Conservation (phyloP, 2,329 filamentous ascomycete species). For the Plenodomus lindquistii region DNA sequence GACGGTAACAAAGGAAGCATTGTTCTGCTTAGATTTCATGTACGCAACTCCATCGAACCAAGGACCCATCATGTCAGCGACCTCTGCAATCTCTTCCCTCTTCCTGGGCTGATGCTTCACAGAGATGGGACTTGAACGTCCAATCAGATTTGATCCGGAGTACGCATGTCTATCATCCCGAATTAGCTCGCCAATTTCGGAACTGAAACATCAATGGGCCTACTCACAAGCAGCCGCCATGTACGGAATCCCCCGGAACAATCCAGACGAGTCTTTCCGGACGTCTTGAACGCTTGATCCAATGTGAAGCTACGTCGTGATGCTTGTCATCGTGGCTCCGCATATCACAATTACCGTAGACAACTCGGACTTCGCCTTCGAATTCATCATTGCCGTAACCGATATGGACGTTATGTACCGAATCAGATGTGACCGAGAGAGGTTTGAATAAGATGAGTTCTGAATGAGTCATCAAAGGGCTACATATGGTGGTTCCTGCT, state of each 20-base stretch:
- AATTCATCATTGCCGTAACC: conserved; percentile 46
- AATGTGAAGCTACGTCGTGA: conserved; percentile 49
- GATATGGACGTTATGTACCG: conserved; percentile 56
- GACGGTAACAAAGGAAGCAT: conserved; percentile 55
- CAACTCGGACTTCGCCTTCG: conserved; percentile 50
- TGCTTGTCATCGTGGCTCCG: conserved; percentile 42
- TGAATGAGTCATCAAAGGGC: conserved; percentile 22
- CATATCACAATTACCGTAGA: conserved; percentile 53
- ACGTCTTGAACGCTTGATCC: conserved; percentile 34
- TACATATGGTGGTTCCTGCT: conserved; percentile 22
- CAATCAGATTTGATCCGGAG: conserved; percentile 45
- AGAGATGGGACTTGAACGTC: conserved; percentile 47
- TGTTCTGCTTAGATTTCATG: conserved; percentile 59
- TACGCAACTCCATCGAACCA: conserved; percentile 70
- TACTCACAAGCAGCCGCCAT: conserved; percentile 45
- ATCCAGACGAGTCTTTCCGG: conserved; percentile 56
- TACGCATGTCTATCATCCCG: conserved; percentile 42
- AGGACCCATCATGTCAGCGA: conserved; percentile 61
- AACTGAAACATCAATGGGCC: not conserved
- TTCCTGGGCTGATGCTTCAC: conserved; percentile 42
- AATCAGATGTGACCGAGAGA: conserved; percentile 42
- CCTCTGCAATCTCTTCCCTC: conserved; percentile 48
- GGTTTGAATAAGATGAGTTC: conserved; percentile 40
- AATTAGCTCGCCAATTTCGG: not conserved
- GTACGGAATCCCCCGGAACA: conserved; percentile 45